Evolutionary conservation across 2,329 filamentous ascomycete genomes (phyloP).

Genomic region (Cytospora piceicola): DNA sequence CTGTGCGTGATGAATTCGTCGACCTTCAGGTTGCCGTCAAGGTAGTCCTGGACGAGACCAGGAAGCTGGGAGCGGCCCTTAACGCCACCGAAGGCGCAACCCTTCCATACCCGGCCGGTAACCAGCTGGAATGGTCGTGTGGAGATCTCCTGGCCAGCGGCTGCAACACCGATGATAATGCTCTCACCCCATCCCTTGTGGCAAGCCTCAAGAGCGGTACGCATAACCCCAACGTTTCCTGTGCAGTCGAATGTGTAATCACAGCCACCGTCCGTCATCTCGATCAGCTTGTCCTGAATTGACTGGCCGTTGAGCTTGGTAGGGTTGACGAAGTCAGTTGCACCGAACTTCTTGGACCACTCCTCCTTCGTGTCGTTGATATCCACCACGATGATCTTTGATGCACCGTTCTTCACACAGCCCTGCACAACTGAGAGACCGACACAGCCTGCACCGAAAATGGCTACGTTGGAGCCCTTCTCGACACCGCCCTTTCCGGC

Average conservation of each 20-base stretch:
- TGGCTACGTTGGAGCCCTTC: conserved; percentile 83
- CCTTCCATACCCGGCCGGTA: conserved; percentile 96
- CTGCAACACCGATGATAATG: conserved; percentile 96
- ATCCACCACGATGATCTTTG: conserved; percentile 73
- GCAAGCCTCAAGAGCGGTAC: conserved; percentile 92
- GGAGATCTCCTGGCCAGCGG: conserved; percentile 92
- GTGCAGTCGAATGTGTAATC: conserved; percentile 99
- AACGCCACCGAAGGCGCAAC: conserved; percentile 96
- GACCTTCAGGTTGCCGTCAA: conserved; percentile 88
- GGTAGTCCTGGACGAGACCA: conserved; percentile 85
- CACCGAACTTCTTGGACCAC: conserved; percentile 93
- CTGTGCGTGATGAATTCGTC: conserved; percentile 99
- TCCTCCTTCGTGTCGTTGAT: conserved; percentile 90
- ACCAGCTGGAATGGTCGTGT: conserved; percentile 97
- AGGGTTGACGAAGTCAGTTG: conserved; percentile 96
- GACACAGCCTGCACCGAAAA: conserved; percentile 96
- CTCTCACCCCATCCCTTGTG: conserved; percentile 99
- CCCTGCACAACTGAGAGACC: conserved; percentile 95
- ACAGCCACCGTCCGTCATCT: conserved; percentile 97
- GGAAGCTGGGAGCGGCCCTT: conserved; percentile 94
- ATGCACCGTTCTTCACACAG: conserved; percentile 80
- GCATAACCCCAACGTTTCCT: conserved; percentile 94
- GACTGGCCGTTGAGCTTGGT: conserved; percentile 76
- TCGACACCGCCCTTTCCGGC: conserved; percentile 72
- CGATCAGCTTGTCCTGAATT: conserved; percentile 89